Percentiles rank a stretch among this genome's conserved stretches.
Evolutionary conservation across 2,329 filamentous ascomycete genomes (phyloP).

Genomic region (Colletotrichum lentis): DNA sequence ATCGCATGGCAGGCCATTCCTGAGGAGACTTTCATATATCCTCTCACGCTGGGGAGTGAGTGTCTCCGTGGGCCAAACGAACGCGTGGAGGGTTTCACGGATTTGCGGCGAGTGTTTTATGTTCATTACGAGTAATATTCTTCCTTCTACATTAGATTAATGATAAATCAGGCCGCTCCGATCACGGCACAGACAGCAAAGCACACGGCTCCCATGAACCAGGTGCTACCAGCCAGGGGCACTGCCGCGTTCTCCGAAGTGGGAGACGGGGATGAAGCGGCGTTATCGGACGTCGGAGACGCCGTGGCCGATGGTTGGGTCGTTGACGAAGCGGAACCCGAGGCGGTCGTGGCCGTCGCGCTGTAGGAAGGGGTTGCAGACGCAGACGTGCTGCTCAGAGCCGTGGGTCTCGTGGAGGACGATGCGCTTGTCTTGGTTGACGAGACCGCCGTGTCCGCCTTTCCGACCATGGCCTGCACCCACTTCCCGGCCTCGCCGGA

Average conservation of each 20-base stretch:
- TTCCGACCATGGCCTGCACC: constrained; percentile 26
- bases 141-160: background rate
- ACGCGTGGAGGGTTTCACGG: no score
- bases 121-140: background rate
- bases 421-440: background rate
- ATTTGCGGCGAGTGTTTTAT: background rate
- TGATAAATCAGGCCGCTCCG: background rate
- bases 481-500: constrained; percentile 30
- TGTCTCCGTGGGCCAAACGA: no score
- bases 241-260: background rate
- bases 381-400: constrained; percentile 7
- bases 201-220: background rate
- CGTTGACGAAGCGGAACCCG: background rate
- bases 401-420: constrained; percentile 1
- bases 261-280: background rate
- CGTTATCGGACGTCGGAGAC: background rate
- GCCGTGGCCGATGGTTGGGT: background rate
- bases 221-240: background rate
- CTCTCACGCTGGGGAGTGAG: no score
- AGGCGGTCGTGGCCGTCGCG: background rate
- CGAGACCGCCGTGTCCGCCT: constrained; percentile 1
- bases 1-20: no score
- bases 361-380: background rate
- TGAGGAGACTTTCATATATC: no score
- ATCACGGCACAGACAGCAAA: background rate